These are phyloP conservation scores for Irpex sp. DNA, from an alignment of 1,284 basidiomycete species.

Conservation along the genomic window DNA sequence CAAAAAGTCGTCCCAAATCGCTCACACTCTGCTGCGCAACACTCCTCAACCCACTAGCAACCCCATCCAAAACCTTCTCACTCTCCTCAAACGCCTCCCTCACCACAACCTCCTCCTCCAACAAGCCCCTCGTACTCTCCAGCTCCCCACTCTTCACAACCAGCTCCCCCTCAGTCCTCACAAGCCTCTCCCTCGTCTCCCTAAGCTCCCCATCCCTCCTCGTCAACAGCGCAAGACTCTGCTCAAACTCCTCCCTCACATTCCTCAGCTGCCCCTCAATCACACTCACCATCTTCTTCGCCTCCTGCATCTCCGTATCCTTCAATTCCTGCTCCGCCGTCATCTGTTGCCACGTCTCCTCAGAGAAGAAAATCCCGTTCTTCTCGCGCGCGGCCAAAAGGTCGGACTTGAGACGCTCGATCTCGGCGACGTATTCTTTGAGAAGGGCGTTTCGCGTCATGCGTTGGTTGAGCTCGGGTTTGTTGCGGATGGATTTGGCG, in stretches of 20 bases:
- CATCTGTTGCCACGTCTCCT: constrained; percentile 86
- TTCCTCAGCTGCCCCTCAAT: constrained; percentile 78
- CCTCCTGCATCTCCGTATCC: constrained; percentile 76
- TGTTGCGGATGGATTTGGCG: constrained; percentile 95
- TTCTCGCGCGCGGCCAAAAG: constrained; percentile 89
- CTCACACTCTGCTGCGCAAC: constrained; percentile 66
- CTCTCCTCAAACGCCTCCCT: constrained; percentile 75
- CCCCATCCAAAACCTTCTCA: constrained; percentile 66
- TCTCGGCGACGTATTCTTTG: constrained; percentile 95
- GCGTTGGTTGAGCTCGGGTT: constrained; percentile 92
- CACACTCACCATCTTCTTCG: constrained; percentile 77
- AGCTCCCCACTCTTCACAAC: constrained; percentile 4
- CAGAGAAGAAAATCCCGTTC: constrained; percentile 91
- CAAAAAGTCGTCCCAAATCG: constrained; percentile 75
- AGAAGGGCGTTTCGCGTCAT: constrained; percentile 91
- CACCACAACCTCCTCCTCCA: constrained; percentile 78
- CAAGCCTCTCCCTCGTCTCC: constrained; percentile 57
- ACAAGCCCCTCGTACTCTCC: constrained; percentile 45
- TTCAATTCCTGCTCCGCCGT: constrained; percentile 72
- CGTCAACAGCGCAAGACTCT: constrained; percentile 75
- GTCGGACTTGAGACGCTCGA: constrained; percentile 91
- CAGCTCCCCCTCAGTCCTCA: constrained; percentile 52
- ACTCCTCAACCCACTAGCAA: constrained; percentile 68
- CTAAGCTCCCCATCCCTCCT: constrained; percentile 74
- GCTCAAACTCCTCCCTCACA: constrained; percentile 88